Evolutionary conservation across 2,329 filamentous ascomycete species (phyloP), one percentile per base, ranked within the genome.

Genomic region (Epichloe festucae): DNA sequence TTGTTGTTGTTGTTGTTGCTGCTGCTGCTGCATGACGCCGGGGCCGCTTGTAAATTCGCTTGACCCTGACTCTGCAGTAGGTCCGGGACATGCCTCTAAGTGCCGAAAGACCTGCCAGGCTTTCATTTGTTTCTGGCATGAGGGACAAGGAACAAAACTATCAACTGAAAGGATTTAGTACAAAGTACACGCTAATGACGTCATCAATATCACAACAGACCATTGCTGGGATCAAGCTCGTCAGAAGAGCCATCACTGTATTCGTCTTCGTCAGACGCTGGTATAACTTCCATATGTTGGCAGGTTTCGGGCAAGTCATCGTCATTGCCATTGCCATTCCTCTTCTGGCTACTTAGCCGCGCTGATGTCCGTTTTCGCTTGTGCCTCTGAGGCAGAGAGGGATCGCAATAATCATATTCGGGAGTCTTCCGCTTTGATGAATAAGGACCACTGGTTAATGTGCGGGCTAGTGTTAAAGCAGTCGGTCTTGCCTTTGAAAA

Each of bases 71-170:
- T 53, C n/a, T 27, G 47, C 40, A 31, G 59, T 50, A 36, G 77
- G 62, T 71, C 69, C 68, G 10, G 65, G 61, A 49, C 71, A 89
- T 7, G 72, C 77, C 66, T 95, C 88, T 35, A 97, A 70, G 68
- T 97, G 93, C n/a, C 73, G 67, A 59, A 87, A 89, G 4, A 97
- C 87, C 51, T 77, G 74, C 57, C 78, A 78, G 48, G 83, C 78
- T 65, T 93, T 94, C 85, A 97, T 95, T 48, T 82, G 78, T 59
- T 72, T 76, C 48, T 73, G 72, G 64, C 93, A 98, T 17, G 91
- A 84, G 0, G 93, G 93, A 64, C 93, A 98, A 41, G 80, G 75
- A 1, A 90, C 87, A 14, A 93, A 72, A 3, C 87, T 89, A 58
- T 93, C 86, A 31, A 85, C 82, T 50, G n/a, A 15, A 15, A 44